Evolutionary conservation across 2,329 filamentous ascomycete genomes (phyloP).

Genomic region (Cladophialophora bantiana): DNA sequence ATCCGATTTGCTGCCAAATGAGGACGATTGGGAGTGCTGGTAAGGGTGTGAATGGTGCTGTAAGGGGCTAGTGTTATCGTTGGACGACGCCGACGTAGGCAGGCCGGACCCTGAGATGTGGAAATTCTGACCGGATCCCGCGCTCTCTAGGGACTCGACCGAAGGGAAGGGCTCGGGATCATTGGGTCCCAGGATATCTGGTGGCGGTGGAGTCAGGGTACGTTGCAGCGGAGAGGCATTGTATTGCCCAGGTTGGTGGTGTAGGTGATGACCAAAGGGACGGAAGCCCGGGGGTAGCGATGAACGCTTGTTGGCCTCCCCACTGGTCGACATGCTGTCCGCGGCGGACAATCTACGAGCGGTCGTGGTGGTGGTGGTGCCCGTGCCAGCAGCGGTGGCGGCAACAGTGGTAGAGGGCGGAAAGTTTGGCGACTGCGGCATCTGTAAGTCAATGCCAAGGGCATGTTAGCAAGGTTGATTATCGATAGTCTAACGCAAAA

Average conservation of each 20-base stretch:
- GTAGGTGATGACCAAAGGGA: conserved; percentile 49
- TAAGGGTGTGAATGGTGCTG: conserved; percentile 44
- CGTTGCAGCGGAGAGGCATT: conserved; percentile 91
- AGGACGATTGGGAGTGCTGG: conserved; percentile 63
- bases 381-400: conserved; percentile 17
- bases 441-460: conserved; percentile 41
- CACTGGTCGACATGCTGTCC: conserved; percentile 31
- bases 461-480: conserved; percentile 45
- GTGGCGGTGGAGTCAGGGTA: conserved; percentile 82
- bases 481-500: conserved; percentile 51
- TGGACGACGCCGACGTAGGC: conserved; percentile 66
- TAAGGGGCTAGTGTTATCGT: conserved; percentile 67
- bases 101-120: conserved; percentile 72
- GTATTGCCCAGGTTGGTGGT: conserved; percentile 60
- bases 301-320: conserved; percentile 58
- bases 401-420: conserved; percentile 35
- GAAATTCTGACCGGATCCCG: conserved; percentile 68
- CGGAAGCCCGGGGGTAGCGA: conserved; percentile 68
- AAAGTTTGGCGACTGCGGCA: conserved; percentile 43
- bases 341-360: conserved; percentile 38
- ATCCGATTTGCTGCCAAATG: conserved; percentile 51
- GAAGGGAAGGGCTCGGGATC: conserved; percentile 83
- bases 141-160: conserved; percentile 76
- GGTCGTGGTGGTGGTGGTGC: conserved; percentile 52
- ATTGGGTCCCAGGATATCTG: conserved; percentile 64